A percentile compares a stretch with the other conserved stretches of the same genome.
Conservation (phyloP, 306 rosid species). For the Abrus precatorius region DNA sequence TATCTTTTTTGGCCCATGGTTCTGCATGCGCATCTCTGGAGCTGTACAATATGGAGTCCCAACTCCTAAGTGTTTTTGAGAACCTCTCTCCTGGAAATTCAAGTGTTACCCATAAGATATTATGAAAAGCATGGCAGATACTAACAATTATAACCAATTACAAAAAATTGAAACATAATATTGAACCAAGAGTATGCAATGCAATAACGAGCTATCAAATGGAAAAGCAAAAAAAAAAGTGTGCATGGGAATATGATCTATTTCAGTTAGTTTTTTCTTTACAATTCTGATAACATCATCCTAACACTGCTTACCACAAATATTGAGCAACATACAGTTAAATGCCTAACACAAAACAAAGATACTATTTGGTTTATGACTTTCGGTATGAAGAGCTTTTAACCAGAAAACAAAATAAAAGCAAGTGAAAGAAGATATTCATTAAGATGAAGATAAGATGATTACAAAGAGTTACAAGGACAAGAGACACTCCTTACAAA, state of each 20-base stretch:
- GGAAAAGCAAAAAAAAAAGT: background rate
- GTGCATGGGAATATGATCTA: background rate
- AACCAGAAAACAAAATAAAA: too few relatives aligned
- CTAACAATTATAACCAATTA: background rate
- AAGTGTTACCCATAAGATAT: too few relatives aligned
- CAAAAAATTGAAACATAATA: background rate
- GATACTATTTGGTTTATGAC: too few relatives aligned
- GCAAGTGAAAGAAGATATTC: too few relatives aligned
- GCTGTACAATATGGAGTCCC: conserved; percentile 64
- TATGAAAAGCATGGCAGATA: conserved; percentile 1
- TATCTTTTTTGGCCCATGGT: too few relatives aligned
- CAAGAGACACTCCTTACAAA: too few relatives aligned
- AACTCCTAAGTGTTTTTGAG: conserved; percentile 68
- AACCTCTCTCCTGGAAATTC: conserved; percentile 54
- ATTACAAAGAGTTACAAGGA: too few relatives aligned
- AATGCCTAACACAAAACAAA: too few relatives aligned
- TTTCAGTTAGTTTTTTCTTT: background rate
- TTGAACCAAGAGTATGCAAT: conserved; percentile 6
- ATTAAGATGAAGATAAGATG: too few relatives aligned
- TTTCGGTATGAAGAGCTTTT: too few relatives aligned
- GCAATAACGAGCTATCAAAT: background rate
- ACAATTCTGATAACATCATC: conserved; percentile 33
- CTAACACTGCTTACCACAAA: background rate
- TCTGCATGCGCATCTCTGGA: too few relatives aligned
- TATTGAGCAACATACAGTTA: too few relatives aligned